These are phyloP conservation scores for Neonectria punicea DNA, from an alignment of 2,329 filamentous ascomycete species.

Conservation along the genomic window DNA sequence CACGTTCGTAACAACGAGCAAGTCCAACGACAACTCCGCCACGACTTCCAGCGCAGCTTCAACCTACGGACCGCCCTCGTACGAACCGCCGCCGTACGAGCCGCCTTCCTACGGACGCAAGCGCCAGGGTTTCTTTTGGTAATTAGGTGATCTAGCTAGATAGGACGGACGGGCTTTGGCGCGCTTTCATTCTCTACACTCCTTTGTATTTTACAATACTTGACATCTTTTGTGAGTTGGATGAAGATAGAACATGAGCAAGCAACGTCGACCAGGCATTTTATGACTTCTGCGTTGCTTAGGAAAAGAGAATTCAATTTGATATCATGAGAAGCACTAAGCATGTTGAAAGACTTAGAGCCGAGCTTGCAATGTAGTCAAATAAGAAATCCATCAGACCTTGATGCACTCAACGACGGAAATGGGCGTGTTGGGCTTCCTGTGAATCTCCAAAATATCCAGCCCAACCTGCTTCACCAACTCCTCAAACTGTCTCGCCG, in stretches of 20 bases:
- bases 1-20: slow-evolving; percentile 41
- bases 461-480: slow-evolving; percentile 42
- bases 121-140: slow-evolving; percentile 28
- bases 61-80: slow-evolving; percentile 37
- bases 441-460: slow-evolving; percentile 37
- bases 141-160: slow-evolving; percentile 1
- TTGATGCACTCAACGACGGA: slow-evolving; percentile 36
- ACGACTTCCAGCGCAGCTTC: slow-evolving; percentile 8
- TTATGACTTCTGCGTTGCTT: background rate
- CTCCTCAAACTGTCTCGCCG: slow-evolving; percentile 38
- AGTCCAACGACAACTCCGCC: slow-evolving; percentile 12
- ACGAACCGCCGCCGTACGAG: slow-evolving; percentile 35
- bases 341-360: background rate
- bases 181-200: slow-evolving; percentile 12
- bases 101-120: slow-evolving; percentile 37
- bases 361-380: background rate
- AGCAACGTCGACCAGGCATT: background rate
- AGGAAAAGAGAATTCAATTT: background rate
- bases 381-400: background rate
- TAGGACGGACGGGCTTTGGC: background rate
- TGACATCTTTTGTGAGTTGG: slow-evolving; percentile 4
- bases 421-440: slow-evolving; percentile 16
- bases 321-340: background rate
- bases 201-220: slow-evolving; percentile 17
- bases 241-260: slow-evolving; percentile 3